Conservation (phyloP, 2,329 filamentous ascomycete genomes). For the Hypomyces perniciosus region DNA sequence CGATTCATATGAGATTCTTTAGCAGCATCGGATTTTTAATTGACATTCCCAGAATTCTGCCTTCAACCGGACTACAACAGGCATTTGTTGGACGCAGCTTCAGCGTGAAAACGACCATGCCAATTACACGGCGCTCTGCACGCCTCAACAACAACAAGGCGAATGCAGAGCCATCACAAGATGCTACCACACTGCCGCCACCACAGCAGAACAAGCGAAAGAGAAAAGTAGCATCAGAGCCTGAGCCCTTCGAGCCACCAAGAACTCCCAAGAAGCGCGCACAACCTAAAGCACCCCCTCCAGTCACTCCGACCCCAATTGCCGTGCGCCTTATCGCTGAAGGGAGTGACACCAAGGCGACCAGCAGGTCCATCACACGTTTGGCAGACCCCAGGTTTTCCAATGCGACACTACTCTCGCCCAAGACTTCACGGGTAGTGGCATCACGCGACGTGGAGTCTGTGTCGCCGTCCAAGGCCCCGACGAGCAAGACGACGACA, state of each 20-base stretch:
- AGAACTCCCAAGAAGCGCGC: slow-evolving; percentile 29
- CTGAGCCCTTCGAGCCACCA: slow-evolving; percentile 19
- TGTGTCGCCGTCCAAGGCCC: slow-evolving; percentile 40
- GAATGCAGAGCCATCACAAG: background rate
- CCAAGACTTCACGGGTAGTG: slow-evolving; percentile 59
- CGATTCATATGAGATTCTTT: background rate
- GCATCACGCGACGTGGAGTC: slow-evolving; percentile 41
- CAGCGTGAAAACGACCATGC: slow-evolving; percentile 18
- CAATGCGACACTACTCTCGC: slow-evolving; percentile 67
- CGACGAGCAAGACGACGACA: slow-evolving; percentile 47
- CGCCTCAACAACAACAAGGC: slow-evolving; percentile 29
- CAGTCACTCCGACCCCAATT: slow-evolving; percentile 43
- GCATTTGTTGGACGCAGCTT: background rate
- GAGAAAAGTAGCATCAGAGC: slow-evolving; percentile 26
- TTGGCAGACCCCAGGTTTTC: slow-evolving; percentile 59
- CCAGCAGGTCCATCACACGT: slow-evolving; percentile 40
- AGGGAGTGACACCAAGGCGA: slow-evolving; percentile 29
- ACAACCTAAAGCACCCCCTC: slow-evolving; percentile 24
- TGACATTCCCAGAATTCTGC: background rate
- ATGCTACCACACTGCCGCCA: background rate
- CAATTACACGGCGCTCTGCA: slow-evolving; percentile 33
- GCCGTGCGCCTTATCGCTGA: slow-evolving; percentile 34
- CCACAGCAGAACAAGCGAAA: slow-evolving; percentile 23
- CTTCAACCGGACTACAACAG: background rate
- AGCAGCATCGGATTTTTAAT: background rate